Conservation (phyloP, 192 early-diverging fungal genomes). For the Anaeromyces robustus region DNA sequence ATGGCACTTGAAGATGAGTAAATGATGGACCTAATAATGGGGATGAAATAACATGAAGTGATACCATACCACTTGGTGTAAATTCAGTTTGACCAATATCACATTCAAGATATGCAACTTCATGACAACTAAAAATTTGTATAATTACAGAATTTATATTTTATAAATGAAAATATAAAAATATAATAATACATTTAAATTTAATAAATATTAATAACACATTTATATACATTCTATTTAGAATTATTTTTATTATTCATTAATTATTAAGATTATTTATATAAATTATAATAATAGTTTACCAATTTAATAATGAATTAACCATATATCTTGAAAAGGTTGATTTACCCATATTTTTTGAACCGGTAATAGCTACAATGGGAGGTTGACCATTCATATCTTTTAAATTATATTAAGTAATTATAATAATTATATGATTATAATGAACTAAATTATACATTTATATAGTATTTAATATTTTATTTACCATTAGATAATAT, state of each 20-base stretch:
- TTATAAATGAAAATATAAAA: neutral
- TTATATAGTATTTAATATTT: no score
- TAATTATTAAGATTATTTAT: no score
- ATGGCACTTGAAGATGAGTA: constrained; percentile 44
- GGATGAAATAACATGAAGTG: constrained; percentile 48
- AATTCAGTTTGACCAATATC: constrained; percentile 89
- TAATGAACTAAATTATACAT: no score
- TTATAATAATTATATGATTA: no score
- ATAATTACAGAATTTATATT: neutral
- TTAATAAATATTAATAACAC: no score
- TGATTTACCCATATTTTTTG: constrained; percentile 77
- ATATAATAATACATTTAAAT: neutral
- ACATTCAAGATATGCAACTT: constrained; percentile 73
- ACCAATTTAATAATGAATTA: constrained; percentile 61
- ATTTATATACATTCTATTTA: no score
- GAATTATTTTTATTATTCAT: no score
- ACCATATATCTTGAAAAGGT: constrained; percentile 60
- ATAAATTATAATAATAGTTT: no score
- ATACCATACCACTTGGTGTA: constrained; percentile 59
- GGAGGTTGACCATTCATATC: constrained; percentile 13
- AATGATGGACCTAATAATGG: constrained; percentile 74
- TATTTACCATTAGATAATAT: neutral
- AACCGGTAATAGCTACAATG: constrained; percentile 52
- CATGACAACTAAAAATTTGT: constrained; percentile 28
- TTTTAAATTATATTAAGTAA: no score